Evolutionary conservation across 805 yeast species (phyloP), one percentile per base, ranked within the genome.

Genomic region (Alloascoidea africana): DNA sequence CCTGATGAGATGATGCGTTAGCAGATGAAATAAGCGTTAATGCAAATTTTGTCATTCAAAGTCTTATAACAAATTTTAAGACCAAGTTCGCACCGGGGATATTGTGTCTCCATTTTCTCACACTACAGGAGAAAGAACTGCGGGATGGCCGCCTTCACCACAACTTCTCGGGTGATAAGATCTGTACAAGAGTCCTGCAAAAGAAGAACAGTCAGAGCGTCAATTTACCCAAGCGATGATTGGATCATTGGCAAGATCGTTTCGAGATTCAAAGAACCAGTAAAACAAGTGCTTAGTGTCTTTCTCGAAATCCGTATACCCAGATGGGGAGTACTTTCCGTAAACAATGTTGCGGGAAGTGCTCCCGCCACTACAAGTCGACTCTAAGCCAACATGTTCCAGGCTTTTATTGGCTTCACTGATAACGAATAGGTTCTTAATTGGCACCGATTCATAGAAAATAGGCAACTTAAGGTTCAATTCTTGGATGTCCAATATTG

Each of bases 11-110:
- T 50, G 34, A 76, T 85, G 49, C 77, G 79, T 64, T 85, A 81
- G 68, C 98, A 89, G 67, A 89, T 87, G 39, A 86, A 62, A 16
- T 82, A 65, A 15, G 97, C 96, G 17, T 96, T 96, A 33, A 83
- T 78, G 66, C 98, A 89, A 2, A 86, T 63, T 74, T 91, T 74
- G 32, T 77, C 78, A 15, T 81, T 71, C 46, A 76, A 74, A 18
- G 79, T 59, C 32, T 70, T 65, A 60, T 89, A 89, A 62, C 98
- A 89, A 16, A 78, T 55, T 48, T 82, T 65, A 50, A 85, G 76
- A 57, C 89, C 68, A 17, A 72, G 60, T 43, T 75, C 63, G 65
- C 98, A 89, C 55, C 89, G 74, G 36, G 84, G 85, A 50, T 81
- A 70, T 35, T 77, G 57, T 37, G 63, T 65, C 40, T 68, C 66